These are phyloP conservation scores for Xylaria cubensis DNA, from an alignment of 495 filamentous ascomycete genomes.

Conservation along the genomic window DNA sequence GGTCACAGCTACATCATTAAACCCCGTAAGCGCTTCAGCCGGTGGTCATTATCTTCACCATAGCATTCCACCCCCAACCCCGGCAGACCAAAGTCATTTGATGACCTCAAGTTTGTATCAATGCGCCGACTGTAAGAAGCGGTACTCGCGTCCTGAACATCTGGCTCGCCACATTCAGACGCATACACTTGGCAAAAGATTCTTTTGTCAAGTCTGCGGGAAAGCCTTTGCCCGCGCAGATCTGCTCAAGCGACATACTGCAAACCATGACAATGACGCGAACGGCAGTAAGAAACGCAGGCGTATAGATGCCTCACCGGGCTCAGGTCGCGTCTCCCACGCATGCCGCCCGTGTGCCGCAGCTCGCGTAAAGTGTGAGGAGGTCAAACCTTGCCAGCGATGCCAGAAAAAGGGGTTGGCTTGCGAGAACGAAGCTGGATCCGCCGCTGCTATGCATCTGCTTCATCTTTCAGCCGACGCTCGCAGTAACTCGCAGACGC, in stretches of 20 bases:
- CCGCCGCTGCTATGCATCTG: slow-evolving; percentile 40
- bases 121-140: slow-evolving; percentile 60
- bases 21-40: background rate
- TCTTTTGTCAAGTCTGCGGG: slow-evolving; percentile 55
- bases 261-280: slow-evolving; percentile 56
- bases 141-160: slow-evolving; percentile 63
- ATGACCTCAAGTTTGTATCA: slow-evolving; percentile 53
- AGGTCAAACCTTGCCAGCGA: slow-evolving; percentile 55
- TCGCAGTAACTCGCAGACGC: slow-evolving; percentile 27
- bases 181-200: slow-evolving; percentile 65
- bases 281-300: slow-evolving; percentile 53
- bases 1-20: slow-evolving; percentile 33
- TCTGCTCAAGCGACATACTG: slow-evolving; percentile 60
- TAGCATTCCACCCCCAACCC: slow-evolving; percentile 15
- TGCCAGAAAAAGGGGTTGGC: slow-evolving; percentile 53
- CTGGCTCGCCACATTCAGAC: slow-evolving; percentile 63
- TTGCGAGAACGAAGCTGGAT: slow-evolving; percentile 53
- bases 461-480: slow-evolving; percentile 44
- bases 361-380: slow-evolving; percentile 62
- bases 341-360: slow-evolving; percentile 61
- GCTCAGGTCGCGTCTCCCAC: slow-evolving; percentile 60
- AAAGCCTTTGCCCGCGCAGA: slow-evolving; percentile 64
- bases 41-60: background rate
- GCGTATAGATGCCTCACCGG: slow-evolving; percentile 50
- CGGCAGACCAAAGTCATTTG: slow-evolving; percentile 32